phyloP scores from a whole-genome alignment of 495 filamentous ascomycete species.

The Penicillium arizonense region DNA sequence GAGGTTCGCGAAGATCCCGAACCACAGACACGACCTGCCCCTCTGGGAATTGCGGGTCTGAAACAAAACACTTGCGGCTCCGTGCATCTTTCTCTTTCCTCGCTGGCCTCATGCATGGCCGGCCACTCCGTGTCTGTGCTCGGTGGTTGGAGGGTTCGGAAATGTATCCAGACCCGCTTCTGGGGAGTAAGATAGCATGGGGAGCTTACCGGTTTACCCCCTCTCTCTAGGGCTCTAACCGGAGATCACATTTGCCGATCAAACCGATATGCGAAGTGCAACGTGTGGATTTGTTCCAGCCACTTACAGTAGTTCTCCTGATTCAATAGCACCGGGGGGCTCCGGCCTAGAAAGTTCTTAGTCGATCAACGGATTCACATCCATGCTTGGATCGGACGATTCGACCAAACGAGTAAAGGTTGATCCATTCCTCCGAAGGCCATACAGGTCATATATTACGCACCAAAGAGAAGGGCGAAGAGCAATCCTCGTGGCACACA shows the following conservation, averaged over 20 bases:
- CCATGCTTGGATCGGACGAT: slow-evolving; percentile 19
- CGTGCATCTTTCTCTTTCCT: slow-evolving; percentile 10
- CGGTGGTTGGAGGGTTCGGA: slow-evolving; percentile 9
- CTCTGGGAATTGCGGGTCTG: neutral
- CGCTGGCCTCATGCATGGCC: slow-evolving; percentile 21
- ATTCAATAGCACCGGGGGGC: no score
- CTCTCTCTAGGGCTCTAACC: no score
- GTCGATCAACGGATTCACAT: slow-evolving; percentile 10
- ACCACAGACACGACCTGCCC: slow-evolving; percentile 1
- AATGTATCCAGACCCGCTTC: neutral
- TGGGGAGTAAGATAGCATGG: no score
- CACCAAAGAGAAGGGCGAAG: neutral
- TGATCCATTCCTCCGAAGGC: neutral
- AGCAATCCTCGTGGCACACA: slow-evolving; percentile 6
- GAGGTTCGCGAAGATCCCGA: slow-evolving; percentile 3
- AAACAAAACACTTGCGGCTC: slow-evolving; percentile 1
- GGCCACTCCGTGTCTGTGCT: slow-evolving; percentile 24
- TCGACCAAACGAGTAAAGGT: slow-evolving; percentile 14
- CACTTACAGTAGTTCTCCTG: no score
- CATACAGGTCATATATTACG: neutral
- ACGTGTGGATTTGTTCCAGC: no score
- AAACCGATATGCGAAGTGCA: no score
- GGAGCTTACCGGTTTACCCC: no score
- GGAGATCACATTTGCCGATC: no score
- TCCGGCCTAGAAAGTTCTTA: slow-evolving; percentile 4